Percentiles rank a stretch among this genome's conserved stretches.
phyloP scores from a whole-genome alignment of 2,329 filamentous ascomycete species.

The Aspergillus jensenii region DNA sequence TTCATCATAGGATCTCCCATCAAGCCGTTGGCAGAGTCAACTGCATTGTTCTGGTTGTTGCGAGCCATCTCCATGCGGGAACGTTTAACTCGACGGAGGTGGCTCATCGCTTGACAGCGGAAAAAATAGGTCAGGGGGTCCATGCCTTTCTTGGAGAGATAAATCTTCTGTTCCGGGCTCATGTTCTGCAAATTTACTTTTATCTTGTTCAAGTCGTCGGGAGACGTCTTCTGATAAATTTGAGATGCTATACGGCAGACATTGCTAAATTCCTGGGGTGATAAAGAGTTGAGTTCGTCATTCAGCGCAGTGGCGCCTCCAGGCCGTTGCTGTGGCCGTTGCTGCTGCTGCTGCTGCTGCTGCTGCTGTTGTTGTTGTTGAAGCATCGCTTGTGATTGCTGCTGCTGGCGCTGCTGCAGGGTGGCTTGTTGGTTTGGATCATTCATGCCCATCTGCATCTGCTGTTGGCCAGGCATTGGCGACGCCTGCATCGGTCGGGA shows the following conservation, averaged over 20 bases:
- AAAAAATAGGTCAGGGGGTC: constrained; percentile 54
- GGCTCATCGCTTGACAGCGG: constrained; percentile 48
- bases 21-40: constrained; percentile 32
- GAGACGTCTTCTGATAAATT: constrained; percentile 46
- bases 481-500: constrained; percentile 53
- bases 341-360: constrained; percentile 24
- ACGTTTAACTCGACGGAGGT: constrained; percentile 39
- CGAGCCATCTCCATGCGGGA: constrained; percentile 33
- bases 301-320: constrained; percentile 26
- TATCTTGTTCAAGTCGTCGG: constrained; percentile 50
- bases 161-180: constrained; percentile 49
- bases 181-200: constrained; percentile 46
- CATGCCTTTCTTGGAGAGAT: constrained; percentile 45
- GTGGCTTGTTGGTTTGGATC: constrained; percentile 32
- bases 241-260: constrained; percentile 49
- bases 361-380: constrained; percentile 30
- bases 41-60: constrained; percentile 24
- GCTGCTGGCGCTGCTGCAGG: constrained; percentile 37
- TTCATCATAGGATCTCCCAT: constrained; percentile 41
- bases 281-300: constrained; percentile 38
- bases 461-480: constrained; percentile 44
- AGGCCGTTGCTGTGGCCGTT: constrained; percentile 33
- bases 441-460: constrained; percentile 38
- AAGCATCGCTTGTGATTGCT: constrained; percentile 16
- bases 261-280: constrained; percentile 42